phyloP scores from a whole-genome alignment of 1,284 basidiomycete species.

The Microbotryomycetes sp. region DNA sequence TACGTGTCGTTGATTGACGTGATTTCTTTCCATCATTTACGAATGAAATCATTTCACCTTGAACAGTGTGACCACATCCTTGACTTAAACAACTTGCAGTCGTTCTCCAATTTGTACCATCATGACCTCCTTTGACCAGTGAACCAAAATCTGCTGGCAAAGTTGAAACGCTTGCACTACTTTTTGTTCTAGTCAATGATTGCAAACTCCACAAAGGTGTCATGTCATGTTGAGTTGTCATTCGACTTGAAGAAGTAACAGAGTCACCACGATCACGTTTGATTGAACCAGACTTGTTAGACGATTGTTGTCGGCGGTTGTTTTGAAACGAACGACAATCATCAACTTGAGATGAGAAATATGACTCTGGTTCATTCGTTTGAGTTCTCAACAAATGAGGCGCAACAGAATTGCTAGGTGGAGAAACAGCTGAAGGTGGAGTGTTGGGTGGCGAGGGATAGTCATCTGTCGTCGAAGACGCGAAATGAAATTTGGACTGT shows the following conservation, averaged over 20 bases:
- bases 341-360: neutral
- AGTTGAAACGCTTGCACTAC: conserved; percentile 20
- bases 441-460: conserved; percentile 29
- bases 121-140: neutral
- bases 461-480: neutral
- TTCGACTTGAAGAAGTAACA: conserved; percentile 11
- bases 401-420: neutral
- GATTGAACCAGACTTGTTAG: neutral
- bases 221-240: neutral
- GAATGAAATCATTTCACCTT: no score
- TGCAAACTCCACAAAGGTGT: neutral
- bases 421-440: conserved; percentile 1
- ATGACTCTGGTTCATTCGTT: conserved; percentile 1
- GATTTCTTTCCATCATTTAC: neutral
- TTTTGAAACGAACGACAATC: no score
- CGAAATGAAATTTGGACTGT: conserved; percentile 19
- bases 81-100: neutral
- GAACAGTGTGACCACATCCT: no score
- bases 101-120: neutral
- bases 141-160: conserved; percentile 21
- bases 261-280: neutral
- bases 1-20: neutral
- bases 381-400: neutral
- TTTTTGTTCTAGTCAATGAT: neutral
- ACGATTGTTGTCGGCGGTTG: neutral